Evolutionary conservation across 768 basidiomycete species (phyloP), one percentile per base, ranked within the genome.

Genomic region (Pleurotus djamor): DNA sequence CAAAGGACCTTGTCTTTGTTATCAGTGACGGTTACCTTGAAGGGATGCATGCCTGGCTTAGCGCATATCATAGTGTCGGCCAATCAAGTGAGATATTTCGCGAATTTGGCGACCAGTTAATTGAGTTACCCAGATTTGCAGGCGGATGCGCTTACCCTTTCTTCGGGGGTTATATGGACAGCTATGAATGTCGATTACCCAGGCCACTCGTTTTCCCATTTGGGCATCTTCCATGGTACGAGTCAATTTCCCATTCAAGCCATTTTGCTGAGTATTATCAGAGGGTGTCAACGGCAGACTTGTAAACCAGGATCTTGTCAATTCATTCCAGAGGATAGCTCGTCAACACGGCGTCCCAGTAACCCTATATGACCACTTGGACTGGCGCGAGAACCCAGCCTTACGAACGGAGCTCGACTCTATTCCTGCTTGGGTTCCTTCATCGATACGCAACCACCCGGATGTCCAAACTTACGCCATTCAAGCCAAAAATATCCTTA

Each of bases 251-350:
- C 43, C 28, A 43, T 55, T 41, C 1, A 52, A 44, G 47, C 58
- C 35, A 10, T 57, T 16, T 37, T 17, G 13, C 37, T 44, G 6
- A 38, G 33, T 58, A 35, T 57, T 4, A 38, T 59, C 70, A 98
- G 96, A 98, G 80, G 97, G 96, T 10, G 78, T 94, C 3, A 98
- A 98, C 68, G 97, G 95, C 17, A 88, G 94, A 17, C 78, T 98
- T 47, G 95, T 97, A 4, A 99, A 99, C 67, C 95, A 98, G 73
- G 97, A 99, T 71, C 78, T 97, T 2, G 74, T 97, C 59, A 98
- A 97, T 69, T 89, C 93, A 0, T 81, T 93, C 49, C 77, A 83
- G 17, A 69, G 84, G 38, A 89, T 97, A 50, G 81, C 93, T 6
- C 82, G 81, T 34, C 87, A 88, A 2, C 89, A 83, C 2, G 86